Conservation (phyloP, 192 early-diverging fungal genomes). For the Radiomyces spectabilis region DNA sequence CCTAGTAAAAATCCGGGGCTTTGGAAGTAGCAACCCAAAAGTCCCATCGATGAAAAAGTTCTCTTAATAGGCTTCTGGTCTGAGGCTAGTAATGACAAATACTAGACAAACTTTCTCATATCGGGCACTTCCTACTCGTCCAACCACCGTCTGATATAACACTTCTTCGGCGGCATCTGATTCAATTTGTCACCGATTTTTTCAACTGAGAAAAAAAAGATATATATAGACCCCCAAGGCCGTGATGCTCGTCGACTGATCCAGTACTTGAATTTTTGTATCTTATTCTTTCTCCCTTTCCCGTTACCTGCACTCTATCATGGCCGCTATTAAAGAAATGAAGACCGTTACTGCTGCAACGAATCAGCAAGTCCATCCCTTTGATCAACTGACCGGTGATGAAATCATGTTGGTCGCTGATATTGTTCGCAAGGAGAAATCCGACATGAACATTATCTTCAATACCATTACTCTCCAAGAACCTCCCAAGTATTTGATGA, state of each 20-base stretch:
- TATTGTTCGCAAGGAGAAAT: constrained; percentile 12
- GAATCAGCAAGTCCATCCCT: constrained; percentile 13
- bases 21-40: too few species aligned
- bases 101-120: neutral
- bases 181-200: constrained; percentile 12
- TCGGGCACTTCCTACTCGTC: constrained; percentile 14
- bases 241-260: too few species aligned
- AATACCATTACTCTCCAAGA: constrained; percentile 35
- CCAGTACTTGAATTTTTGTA: too few species aligned
- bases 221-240: too few species aligned
- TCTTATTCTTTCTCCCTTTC: neutral
- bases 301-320: neutral
- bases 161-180: too few species aligned
- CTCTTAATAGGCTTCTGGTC: too few species aligned
- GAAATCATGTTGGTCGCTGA: constrained; percentile 23
- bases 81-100: constrained; percentile 29
- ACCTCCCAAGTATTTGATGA: constrained; percentile 22
- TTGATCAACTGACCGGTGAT: constrained; percentile 24
- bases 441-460: constrained; percentile 17
- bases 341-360: constrained; percentile 11
- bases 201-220: too few species aligned
- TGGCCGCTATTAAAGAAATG: constrained; percentile 20
- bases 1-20: too few species aligned
- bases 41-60: too few species aligned
- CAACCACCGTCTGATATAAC: too few species aligned